Conservation (phyloP, 1,139 yeast species). For the Trichomonascaceae sp. region DNA sequence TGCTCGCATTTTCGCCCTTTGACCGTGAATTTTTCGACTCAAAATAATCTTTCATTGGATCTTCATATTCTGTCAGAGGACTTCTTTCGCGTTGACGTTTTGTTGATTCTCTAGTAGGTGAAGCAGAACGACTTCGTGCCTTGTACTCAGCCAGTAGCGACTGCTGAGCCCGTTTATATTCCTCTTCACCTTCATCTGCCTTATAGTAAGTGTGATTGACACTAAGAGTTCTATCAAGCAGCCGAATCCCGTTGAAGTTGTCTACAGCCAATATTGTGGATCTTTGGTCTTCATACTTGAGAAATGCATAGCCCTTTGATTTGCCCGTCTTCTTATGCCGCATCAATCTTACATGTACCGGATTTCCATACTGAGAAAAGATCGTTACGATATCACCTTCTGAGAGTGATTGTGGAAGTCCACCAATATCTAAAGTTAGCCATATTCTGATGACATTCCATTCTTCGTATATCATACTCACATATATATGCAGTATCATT, state of each 20-base stretch:
- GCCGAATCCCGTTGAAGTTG: constrained; percentile 67
- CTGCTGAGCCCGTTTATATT: constrained; percentile 10
- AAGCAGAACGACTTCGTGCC: background rate
- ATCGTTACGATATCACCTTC: constrained; percentile 72
- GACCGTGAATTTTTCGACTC: background rate
- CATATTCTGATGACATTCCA: too few relatives aligned
- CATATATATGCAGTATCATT: constrained; percentile 59
- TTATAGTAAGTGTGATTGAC: constrained; percentile 76
- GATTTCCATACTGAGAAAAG: constrained; percentile 87
- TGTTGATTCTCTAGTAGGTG: constrained; percentile 6
- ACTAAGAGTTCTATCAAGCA: constrained; percentile 52
- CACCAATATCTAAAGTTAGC: constrained; percentile 47
- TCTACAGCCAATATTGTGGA: constrained; percentile 85
- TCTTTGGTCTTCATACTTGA: constrained; percentile 76
- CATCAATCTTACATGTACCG: constrained; percentile 68
- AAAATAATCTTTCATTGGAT: constrained; percentile 13
- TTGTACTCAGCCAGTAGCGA: constrained; percentile 7
- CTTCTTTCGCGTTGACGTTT: constrained; percentile 2
- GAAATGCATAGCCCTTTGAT: constrained; percentile 71
- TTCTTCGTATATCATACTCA: constrained; percentile 14
- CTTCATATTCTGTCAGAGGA: background rate
- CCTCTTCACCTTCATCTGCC: constrained; percentile 46
- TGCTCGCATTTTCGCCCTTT: background rate
- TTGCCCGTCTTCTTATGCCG: constrained; percentile 64
- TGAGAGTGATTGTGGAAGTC: constrained; percentile 56